These are phyloP conservation scores for Hanseniaspora lachancei DNA, from an alignment of 805 yeast genomes.

Conservation along the genomic window DNA sequence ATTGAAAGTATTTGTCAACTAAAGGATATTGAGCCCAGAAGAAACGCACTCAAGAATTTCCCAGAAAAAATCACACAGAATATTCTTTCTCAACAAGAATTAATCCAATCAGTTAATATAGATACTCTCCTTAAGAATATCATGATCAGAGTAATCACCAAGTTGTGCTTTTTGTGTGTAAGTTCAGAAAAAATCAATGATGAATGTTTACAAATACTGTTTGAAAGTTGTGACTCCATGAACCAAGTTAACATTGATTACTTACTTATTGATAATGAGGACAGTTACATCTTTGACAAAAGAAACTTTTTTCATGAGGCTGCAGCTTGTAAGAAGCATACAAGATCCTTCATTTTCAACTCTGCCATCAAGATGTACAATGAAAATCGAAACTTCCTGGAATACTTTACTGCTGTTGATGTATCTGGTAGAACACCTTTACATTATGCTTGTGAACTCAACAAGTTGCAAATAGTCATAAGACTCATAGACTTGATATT, in stretches of 20 bases:
- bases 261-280: conserved; percentile 46
- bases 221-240: conserved; percentile 26
- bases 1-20: conserved; percentile 23
- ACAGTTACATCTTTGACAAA: conserved; percentile 37
- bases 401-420: conserved; percentile 38
- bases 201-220: conserved; percentile 37
- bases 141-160: conserved; percentile 36
- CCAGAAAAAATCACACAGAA: conserved; percentile 18
- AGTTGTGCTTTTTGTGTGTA: conserved; percentile 58
- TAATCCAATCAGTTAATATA: conserved; percentile 17
- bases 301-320: conserved; percentile 69
- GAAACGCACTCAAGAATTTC: conserved; percentile 19
- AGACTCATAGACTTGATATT: neutral
- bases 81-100: conserved; percentile 12
- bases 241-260: conserved; percentile 38
- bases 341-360: conserved; percentile 22
- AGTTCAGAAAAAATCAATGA: conserved; percentile 45
- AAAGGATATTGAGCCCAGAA: conserved; percentile 23
- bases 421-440: conserved; percentile 67
- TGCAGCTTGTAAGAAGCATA: conserved; percentile 23
- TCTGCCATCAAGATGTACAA: conserved; percentile 17
- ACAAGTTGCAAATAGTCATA: conserved; percentile 34
- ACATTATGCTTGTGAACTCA: conserved; percentile 68
- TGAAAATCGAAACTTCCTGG: conserved; percentile 18
- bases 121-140: conserved; percentile 18